Evolutionary conservation across 2,329 filamentous ascomycete species (phyloP).

Genomic region (Exophiala oligosperma): DNA sequence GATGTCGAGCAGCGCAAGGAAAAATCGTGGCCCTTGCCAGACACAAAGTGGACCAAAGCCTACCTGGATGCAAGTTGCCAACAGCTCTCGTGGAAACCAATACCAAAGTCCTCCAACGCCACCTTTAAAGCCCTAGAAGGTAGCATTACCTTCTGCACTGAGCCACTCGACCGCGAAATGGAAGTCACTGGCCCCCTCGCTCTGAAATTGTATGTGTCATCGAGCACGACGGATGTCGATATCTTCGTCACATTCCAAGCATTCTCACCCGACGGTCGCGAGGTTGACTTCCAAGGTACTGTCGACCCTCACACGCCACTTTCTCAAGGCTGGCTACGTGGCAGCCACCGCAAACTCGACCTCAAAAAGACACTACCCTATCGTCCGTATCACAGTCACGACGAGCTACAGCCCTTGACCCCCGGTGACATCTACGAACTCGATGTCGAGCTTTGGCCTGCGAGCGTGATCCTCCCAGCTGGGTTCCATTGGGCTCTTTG

Average conservation of each 20-base stretch:
- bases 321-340: constrained; percentile 16
- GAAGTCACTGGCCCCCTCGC: constrained; percentile 16
- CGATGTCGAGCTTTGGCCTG: constrained; percentile 17
- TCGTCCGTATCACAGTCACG: constrained; percentile 13
- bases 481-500: constrained; percentile 9
- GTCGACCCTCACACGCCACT: constrained; percentile 18
- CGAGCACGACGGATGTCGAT: constrained; percentile 9
- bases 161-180: constrained; percentile 2
- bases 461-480: constrained; percentile 9
- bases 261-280: constrained; percentile 7
- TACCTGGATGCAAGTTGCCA: background rate
- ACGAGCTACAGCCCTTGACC: constrained; percentile 8
- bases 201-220: constrained; percentile 12
- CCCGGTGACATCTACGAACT: constrained; percentile 10
- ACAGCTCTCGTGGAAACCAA: background rate
- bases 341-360: constrained; percentile 17
- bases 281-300: constrained; percentile 17
- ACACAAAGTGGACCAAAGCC: constrained; percentile 11
- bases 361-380: constrained; percentile 1
- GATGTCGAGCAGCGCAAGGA: constrained; percentile 6
- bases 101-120: background rate
- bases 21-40: constrained; percentile 8
- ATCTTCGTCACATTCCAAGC: constrained; percentile 17
- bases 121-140: constrained; percentile 1
- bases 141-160: constrained; percentile 8